Evolutionary conservation across 2,329 filamentous ascomycete species (phyloP).

Genomic region (Tolypocladium ophioglossoides): DNA sequence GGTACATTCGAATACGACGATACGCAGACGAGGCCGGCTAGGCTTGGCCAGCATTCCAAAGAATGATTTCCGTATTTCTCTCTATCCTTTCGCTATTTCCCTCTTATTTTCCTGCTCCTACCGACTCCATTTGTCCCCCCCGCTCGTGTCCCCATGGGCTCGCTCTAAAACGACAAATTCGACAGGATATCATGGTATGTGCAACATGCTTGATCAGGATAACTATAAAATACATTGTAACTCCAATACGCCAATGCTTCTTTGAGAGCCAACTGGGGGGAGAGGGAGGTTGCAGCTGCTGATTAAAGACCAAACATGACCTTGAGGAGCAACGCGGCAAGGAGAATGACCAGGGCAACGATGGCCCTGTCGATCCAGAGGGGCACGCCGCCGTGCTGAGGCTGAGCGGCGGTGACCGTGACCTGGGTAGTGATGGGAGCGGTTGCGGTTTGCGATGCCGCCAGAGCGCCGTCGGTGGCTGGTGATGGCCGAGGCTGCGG

Average conservation of each 20-base stretch:
- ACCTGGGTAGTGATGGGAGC: neutral
- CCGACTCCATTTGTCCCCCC: neutral
- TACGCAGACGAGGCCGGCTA: neutral
- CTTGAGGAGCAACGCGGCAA: slow-evolving; percentile 60
- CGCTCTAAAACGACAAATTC: neutral
- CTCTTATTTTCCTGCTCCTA: too few relatives aligned
- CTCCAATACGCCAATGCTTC: neutral
- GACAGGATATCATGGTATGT: neutral
- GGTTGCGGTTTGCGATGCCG: neutral
- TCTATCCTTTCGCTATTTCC: too few relatives aligned
- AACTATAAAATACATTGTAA: neutral
- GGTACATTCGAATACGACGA: neutral
- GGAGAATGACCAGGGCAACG: slow-evolving; percentile 55
- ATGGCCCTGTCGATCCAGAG: slow-evolving; percentile 78
- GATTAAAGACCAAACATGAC: slow-evolving; percentile 25
- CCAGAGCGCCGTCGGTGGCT: neutral
- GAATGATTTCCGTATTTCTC: neutral
- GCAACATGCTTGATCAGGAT: neutral
- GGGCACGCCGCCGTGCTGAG: slow-evolving; percentile 39
- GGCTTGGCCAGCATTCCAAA: neutral
- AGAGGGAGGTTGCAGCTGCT: neutral
- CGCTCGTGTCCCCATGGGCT: neutral
- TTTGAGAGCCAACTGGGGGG: neutral
- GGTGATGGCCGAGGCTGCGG: neutral
- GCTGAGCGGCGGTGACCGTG: slow-evolving; percentile 5